Conservation (phyloP, 352 stramenopile species). For the Phytopythium oedochilum region DNA sequence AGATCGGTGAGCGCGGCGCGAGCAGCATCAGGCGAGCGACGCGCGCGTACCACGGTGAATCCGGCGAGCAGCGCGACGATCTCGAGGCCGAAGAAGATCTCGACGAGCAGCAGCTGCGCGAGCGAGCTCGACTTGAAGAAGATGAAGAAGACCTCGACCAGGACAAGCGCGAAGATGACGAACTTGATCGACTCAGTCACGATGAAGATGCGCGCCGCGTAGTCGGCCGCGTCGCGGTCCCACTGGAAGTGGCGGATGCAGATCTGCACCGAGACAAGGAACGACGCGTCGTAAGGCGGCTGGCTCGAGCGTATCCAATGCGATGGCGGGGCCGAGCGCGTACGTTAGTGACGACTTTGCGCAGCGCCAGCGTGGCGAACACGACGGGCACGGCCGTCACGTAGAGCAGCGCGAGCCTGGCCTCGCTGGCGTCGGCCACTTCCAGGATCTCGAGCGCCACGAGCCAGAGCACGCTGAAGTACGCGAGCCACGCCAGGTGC, state of each 20-base stretch:
- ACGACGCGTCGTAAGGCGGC: too few relatives aligned
- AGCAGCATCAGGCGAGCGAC: too few relatives aligned
- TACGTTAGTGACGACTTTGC: conserved; percentile 79
- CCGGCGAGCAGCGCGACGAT: conserved; percentile 49
- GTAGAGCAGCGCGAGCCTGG: conserved; percentile 53
- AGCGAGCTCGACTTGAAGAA: conserved; percentile 67
- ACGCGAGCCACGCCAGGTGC: conserved; percentile 71
- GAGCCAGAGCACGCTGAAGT: conserved; percentile 38
- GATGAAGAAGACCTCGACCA: conserved; percentile 82
- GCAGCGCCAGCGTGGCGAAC: conserved; percentile 65
- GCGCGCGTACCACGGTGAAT: conserved; percentile 66
- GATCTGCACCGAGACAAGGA: conserved; percentile 22
- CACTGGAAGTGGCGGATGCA: conserved; percentile 74
- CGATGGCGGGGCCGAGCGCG: too few relatives aligned
- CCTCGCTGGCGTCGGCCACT: conserved; percentile 34
- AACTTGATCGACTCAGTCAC: conserved; percentile 81
- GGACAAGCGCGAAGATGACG: conserved; percentile 60
- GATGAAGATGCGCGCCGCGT: conserved; percentile 76
- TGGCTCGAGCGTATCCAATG: too few relatives aligned
- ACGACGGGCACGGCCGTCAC: conserved; percentile 59
- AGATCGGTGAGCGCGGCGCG: too few relatives aligned
- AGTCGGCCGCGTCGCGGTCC: conserved; percentile 59
- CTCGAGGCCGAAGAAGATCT: conserved; percentile 64
- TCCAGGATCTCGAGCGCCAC: conserved; percentile 55
- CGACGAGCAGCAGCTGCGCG: conserved; percentile 61